A percentile compares a stretch with the other conserved stretches of the same genome.
These are phyloP conservation scores for Acmispon strigosus DNA, from an alignment of 306 rosid species.

Conservation along the genomic window DNA sequence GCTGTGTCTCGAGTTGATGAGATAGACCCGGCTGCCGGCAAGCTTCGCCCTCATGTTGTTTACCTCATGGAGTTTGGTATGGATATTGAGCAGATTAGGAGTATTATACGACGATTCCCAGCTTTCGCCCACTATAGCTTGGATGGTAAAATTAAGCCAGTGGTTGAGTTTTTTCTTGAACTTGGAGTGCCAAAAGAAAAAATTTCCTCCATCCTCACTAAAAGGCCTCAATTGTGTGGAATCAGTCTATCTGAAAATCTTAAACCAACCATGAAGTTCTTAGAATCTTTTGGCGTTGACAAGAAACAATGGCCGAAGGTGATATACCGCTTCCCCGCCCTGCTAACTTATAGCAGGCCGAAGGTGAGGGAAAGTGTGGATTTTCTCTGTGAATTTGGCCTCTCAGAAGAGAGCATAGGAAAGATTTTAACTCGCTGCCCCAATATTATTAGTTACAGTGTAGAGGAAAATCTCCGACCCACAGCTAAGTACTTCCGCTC, in stretches of 20 bases:
- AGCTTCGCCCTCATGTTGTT: slow-evolving; percentile 65
- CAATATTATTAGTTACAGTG: slow-evolving; percentile 64
- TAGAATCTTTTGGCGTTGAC: slow-evolving; percentile 79
- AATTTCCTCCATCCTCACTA: slow-evolving; percentile 56
- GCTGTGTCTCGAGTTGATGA: slow-evolving; percentile 63
- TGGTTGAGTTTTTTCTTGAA: slow-evolving; percentile 84
- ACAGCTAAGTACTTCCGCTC: slow-evolving; percentile 70
- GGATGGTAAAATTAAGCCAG: slow-evolving; percentile 86
- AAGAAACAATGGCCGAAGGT: slow-evolving; percentile 89
- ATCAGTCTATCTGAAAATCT: slow-evolving; percentile 78
- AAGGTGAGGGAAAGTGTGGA: slow-evolving; percentile 49
- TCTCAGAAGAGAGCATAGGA: slow-evolving; percentile 65
- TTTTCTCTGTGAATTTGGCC: slow-evolving; percentile 65
- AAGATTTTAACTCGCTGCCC: slow-evolving; percentile 84
- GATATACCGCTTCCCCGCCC: slow-evolving; percentile 74
- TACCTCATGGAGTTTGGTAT: slow-evolving; percentile 82
- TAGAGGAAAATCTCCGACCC: slow-evolving; percentile 82
- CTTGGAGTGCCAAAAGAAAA: slow-evolving; percentile 74
- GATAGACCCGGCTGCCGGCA: slow-evolving; percentile 52
- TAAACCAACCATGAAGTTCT: slow-evolving; percentile 77
- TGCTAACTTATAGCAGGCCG: slow-evolving; percentile 77
- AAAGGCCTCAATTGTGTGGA: slow-evolving; percentile 94
- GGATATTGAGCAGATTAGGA: slow-evolving; percentile 70
- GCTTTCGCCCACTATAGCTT: slow-evolving; percentile 78
- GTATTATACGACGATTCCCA: slow-evolving; percentile 54